phyloP scores from a whole-genome alignment of 2,329 filamentous ascomycete genomes.

The Monosporascus ibericus region DNA sequence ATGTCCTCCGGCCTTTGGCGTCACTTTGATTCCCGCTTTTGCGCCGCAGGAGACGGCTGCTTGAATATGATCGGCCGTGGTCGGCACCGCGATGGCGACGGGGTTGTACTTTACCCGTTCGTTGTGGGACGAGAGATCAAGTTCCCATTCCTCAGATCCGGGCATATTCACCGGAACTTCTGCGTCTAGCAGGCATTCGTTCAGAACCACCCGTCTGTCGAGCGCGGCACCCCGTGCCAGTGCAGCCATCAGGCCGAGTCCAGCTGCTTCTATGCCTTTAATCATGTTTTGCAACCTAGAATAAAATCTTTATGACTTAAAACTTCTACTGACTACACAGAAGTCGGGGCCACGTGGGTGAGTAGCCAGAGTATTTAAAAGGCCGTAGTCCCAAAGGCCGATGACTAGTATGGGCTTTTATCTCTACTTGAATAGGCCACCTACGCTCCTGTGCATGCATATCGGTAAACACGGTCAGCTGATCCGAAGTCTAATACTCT shows the following conservation, averaged over 20 bases:
- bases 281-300: background rate
- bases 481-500: background rate
- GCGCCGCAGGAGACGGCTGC: conserved; percentile 37
- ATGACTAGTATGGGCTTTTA: background rate
- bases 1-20: conserved; percentile 42
- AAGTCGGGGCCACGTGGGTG: background rate
- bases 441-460: background rate
- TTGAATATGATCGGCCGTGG: conserved; percentile 34
- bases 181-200: conserved; percentile 20
- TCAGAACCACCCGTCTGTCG: conserved; percentile 20
- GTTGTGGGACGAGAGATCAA: conserved; percentile 23
- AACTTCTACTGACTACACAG: background rate
- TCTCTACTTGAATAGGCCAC: background rate
- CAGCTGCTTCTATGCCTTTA: background rate
- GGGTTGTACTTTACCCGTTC: conserved; percentile 26
- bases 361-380: background rate
- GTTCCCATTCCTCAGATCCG: conserved; percentile 23
- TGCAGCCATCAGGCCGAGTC: conserved; percentile 23
- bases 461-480: background rate
- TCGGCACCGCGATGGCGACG: conserved; percentile 35
- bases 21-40: conserved; percentile 35
- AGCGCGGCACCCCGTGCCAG: conserved; percentile 16
- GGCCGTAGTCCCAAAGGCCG: background rate
- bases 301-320: background rate
- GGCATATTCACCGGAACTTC: conserved; percentile 16